phyloP scores from a whole-genome alignment of 2,329 filamentous ascomycete genomes.

The Fusarium palustre region DNA sequence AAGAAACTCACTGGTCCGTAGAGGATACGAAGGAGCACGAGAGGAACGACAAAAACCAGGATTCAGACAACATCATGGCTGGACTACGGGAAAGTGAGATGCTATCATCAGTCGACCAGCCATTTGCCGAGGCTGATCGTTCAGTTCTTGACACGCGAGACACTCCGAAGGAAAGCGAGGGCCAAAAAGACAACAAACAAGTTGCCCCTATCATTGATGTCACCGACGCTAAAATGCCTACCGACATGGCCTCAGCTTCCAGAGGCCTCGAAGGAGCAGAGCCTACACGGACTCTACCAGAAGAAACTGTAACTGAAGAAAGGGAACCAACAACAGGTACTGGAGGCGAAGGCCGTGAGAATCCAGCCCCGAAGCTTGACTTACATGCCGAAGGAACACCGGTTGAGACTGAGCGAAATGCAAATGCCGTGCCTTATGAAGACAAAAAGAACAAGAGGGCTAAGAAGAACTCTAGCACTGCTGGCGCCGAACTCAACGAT shows the following conservation, averaged over 20 bases:
- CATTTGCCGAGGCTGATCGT: neutral
- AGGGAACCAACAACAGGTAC: neutral
- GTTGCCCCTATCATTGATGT: neutral
- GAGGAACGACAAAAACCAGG: neutral
- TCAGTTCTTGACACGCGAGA: neutral
- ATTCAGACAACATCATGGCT: neutral
- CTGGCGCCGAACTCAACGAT: neutral
- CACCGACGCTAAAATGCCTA: neutral
- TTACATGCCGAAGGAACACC: neutral
- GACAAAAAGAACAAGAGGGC: conserved; percentile 33
- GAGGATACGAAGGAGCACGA: neutral
- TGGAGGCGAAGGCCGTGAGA: neutral
- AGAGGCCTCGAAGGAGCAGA: neutral
- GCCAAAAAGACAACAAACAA: neutral
- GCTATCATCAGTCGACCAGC: neutral
- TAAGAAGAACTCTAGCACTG: neutral
- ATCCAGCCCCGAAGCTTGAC: neutral
- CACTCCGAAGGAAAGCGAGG: neutral
- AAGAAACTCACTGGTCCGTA: neutral
- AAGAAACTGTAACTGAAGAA: neutral
- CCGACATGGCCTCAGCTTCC: neutral
- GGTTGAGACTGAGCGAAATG: neutral
- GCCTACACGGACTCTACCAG: neutral
- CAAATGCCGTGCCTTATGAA: conserved; percentile 13
- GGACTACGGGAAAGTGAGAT: neutral